Percentiles rank a stretch among this genome's conserved stretches.
Evolutionary conservation across 75 land plant genomes (phyloP).

Genomic region (Cupressus sempervirens): DNA sequence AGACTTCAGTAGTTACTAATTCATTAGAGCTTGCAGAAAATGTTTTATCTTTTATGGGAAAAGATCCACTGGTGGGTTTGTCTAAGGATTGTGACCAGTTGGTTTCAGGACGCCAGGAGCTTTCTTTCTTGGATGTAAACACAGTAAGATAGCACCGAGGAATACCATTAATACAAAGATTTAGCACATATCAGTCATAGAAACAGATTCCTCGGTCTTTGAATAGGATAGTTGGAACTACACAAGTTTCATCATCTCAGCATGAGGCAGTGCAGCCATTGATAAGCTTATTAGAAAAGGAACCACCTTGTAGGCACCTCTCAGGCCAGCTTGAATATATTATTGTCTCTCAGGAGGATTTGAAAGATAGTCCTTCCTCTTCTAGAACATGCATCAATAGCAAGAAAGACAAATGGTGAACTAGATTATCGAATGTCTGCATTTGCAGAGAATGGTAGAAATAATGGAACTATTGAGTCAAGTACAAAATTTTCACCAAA

Average conservation of each 20-base stretch:
- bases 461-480: conserved; percentile 40
- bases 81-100: conserved; percentile 40
- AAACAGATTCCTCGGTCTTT: conserved; percentile 38
- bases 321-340: conserved; percentile 93
- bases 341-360: conserved; percentile 46
- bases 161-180: conserved; percentile 19
- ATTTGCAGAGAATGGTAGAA: conserved; percentile 74
- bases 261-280: conserved; percentile 68
- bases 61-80: conserved; percentile 14
- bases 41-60: conserved; percentile 16
- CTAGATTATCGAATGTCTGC: conserved; percentile 78
- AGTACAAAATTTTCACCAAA: conserved; percentile 27
- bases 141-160: conserved; percentile 30
- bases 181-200: conserved; percentile 40
- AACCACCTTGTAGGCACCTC: conserved; percentile 74
- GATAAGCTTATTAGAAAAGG: conserved; percentile 82
- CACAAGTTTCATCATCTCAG: conserved; percentile 25
- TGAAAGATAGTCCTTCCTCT: conserved; percentile 81
- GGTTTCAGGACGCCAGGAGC: conserved; percentile 39
- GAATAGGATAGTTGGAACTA: conserved; percentile 30
- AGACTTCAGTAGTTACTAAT: conserved; percentile 27
- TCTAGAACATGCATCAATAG: conserved; percentile 66
- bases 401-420: conserved; percentile 75
- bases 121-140: conserved; percentile 38
- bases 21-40: conserved; percentile 36